Evolutionary conservation across 345 rosid species (phyloP).

Genomic region (Moringa oleifera): DNA sequence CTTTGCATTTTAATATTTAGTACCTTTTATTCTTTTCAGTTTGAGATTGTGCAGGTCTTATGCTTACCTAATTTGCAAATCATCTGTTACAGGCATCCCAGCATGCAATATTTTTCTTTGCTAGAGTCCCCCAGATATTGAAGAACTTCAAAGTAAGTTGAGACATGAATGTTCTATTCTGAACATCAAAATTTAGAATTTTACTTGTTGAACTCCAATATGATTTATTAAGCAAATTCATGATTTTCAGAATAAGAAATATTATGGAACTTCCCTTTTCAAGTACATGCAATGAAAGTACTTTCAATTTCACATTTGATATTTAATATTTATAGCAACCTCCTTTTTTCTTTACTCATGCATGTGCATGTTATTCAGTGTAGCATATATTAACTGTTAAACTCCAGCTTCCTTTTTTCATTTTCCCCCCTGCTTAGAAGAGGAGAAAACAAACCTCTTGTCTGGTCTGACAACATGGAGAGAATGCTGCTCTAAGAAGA

Average conservation of each 20-base stretch:
- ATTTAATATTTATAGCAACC: not conserved
- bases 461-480: not conserved
- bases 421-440: too few species aligned
- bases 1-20: not conserved
- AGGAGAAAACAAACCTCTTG: too few species aligned
- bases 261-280: constrained; percentile 3
- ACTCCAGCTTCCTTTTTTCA: too few species aligned
- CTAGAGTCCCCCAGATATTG: constrained; percentile 96
- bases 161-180: constrained; percentile 19
- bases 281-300: too few species aligned
- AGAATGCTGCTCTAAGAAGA: not conserved
- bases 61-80: constrained; percentile 4
- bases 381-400: too few species aligned
- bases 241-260: not conserved
- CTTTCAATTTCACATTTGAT: constrained; percentile 6
- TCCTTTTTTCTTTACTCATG: not conserved
- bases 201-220: not conserved
- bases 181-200: not conserved
- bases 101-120: constrained; percentile 87
- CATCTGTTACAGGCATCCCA: constrained; percentile 72
- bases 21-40: constrained; percentile 2
- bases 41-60: not conserved
- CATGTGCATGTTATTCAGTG: not conserved
- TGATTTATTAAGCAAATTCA: not conserved
- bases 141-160: constrained; percentile 61